phyloP scores from a whole-genome alignment of 148 eudicot species.

The Vaccinium darrowii region DNA sequence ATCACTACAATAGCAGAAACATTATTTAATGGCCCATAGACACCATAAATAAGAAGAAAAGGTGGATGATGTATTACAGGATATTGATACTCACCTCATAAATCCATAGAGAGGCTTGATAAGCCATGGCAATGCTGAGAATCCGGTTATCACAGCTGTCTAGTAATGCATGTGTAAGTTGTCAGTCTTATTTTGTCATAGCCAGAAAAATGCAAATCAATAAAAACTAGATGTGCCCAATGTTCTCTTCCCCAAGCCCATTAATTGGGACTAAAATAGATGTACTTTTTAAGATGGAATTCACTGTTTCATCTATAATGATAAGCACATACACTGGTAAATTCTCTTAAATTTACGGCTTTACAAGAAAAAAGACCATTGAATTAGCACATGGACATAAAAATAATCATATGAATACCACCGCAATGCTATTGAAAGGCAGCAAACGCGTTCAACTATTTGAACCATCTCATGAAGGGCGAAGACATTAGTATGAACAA shows the following conservation, averaged over 20 bases:
- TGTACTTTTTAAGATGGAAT: neutral
- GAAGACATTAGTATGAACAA: constrained; percentile 7
- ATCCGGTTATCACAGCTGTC: constrained; percentile 96
- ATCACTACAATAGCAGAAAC: constrained; percentile 50
- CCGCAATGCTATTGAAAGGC: neutral
- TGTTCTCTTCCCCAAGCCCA: neutral
- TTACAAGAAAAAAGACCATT: neutral
- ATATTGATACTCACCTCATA: constrained; percentile 61
- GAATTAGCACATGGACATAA: neutral
- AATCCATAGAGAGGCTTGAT: constrained; percentile 96
- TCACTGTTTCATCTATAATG: neutral
- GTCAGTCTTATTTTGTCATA: constrained; percentile 28
- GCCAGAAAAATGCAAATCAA: neutral
- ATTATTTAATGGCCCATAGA: neutral
- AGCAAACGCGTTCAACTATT: neutral
- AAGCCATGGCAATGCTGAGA: constrained; percentile 96
- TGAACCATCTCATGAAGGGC: neutral
- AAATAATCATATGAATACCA: neutral
- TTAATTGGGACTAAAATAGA: neutral
- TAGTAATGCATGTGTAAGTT: constrained; percentile 50
- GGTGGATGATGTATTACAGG: neutral
- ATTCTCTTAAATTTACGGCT: neutral
- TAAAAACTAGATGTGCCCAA: neutral
- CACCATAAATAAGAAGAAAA: neutral
- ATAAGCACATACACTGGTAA: neutral